Evolutionary conservation across 164 flowering plant species (phyloP).

Genomic region (Annona cherimola): DNA sequence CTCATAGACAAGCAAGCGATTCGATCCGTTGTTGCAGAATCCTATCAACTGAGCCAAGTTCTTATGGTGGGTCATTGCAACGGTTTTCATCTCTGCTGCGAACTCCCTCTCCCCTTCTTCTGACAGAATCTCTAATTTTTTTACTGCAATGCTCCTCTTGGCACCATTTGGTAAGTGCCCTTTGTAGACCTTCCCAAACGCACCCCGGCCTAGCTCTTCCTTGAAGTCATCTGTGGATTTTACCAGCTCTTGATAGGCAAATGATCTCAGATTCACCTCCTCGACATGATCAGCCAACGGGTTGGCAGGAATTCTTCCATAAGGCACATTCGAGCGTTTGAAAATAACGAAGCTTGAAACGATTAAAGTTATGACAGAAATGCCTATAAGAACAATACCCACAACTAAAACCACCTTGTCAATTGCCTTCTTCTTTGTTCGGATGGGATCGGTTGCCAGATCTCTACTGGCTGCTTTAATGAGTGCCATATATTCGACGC

Average conservation of each 20-base stretch:
- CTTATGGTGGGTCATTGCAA: conserved; percentile 24
- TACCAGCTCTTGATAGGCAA: conserved; percentile 14
- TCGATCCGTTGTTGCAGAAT: conserved; percentile 10
- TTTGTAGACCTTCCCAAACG: conserved; percentile 19
- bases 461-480: background rate
- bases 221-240: conserved; percentile 18
- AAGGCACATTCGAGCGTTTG: background rate
- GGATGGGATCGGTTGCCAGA: background rate
- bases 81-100: conserved; percentile 13
- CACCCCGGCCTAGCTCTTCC: conserved; percentile 20
- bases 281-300: background rate
- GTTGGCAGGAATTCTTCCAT: background rate
- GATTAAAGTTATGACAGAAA: conserved; percentile 6
- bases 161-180: conserved; percentile 3
- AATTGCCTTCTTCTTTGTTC: background rate
- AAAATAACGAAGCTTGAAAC: conserved; percentile 4
- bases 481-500: background rate
- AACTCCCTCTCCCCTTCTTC: conserved; percentile 25
- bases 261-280: conserved; percentile 14
- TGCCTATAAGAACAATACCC: conserved; percentile 6
- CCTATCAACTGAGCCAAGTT: conserved; percentile 22
- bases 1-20: conserved; percentile 26
- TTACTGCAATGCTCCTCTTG: conserved; percentile 11
- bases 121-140: conserved; percentile 13
- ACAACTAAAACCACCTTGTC: background rate